Conservation (phyloP, 1,139 yeast genomes). For the Blastobotrys petasosporus region DNA sequence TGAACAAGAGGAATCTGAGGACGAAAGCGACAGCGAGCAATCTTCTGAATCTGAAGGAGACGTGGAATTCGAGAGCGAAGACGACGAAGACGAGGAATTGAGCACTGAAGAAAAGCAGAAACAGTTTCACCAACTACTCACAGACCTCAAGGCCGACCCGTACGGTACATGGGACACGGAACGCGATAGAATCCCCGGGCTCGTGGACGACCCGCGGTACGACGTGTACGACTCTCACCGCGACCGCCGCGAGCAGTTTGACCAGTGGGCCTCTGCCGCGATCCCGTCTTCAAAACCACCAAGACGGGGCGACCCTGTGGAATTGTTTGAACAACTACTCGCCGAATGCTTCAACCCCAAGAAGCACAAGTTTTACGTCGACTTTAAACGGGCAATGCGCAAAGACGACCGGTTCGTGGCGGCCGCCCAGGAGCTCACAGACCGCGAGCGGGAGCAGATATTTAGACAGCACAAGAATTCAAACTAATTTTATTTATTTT, state of each 20-base stretch:
- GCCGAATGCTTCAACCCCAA: slow-evolving; percentile 31
- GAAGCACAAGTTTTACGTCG: slow-evolving; percentile 35
- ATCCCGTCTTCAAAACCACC: slow-evolving; percentile 11
- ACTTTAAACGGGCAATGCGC: slow-evolving; percentile 41
- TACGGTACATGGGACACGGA: slow-evolving; percentile 46
- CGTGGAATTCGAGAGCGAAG: slow-evolving; percentile 16
- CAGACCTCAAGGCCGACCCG: slow-evolving; percentile 34
- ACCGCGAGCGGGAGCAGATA: slow-evolving; percentile 24
- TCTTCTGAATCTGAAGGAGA: slow-evolving; percentile 15
- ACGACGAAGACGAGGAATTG: slow-evolving; percentile 14
- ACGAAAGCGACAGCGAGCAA: slow-evolving; percentile 10
- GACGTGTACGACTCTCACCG: slow-evolving; percentile 34
- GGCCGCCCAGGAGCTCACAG: slow-evolving; percentile 29
- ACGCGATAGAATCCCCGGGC: slow-evolving; percentile 25
- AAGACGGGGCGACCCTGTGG: slow-evolving; percentile 17
- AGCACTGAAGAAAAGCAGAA: slow-evolving; percentile 12
- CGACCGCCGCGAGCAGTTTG: slow-evolving; percentile 37
- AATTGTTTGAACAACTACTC: slow-evolving; percentile 33
- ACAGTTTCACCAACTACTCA: slow-evolving; percentile 31
- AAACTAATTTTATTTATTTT: slow-evolving; percentile 1
- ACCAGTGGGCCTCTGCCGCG: slow-evolving; percentile 37
- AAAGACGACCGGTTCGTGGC: slow-evolving; percentile 27
- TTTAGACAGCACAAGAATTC: slow-evolving; percentile 11
- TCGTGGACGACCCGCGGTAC: slow-evolving; percentile 40
- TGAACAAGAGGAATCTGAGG: slow-evolving; percentile 7